phyloP scores from a whole-genome alignment of 805 yeast species.

The Candida caryicola region DNA sequence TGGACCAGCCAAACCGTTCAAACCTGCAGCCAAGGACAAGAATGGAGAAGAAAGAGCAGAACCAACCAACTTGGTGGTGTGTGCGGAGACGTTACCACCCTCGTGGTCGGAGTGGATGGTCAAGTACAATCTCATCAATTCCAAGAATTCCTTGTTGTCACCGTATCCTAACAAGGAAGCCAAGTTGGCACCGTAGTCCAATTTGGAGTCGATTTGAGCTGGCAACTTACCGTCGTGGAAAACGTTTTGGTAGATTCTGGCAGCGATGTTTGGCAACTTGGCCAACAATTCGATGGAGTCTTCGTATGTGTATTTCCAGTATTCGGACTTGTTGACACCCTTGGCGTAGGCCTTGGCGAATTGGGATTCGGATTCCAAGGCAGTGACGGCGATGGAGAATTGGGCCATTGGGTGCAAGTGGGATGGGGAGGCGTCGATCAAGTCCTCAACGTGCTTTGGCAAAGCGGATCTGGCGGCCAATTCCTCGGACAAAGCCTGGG shows the following conservation, averaged over 20 bases:
- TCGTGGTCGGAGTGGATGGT: constrained; percentile 80
- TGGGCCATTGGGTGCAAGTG: constrained; percentile 84
- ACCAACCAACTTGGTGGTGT: constrained; percentile 79
- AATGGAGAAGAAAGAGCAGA: constrained; percentile 76
- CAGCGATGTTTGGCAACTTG: constrained; percentile 70
- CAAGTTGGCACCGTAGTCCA: constrained; percentile 74
- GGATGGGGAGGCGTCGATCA: constrained; percentile 62
- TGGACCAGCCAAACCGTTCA: constrained; percentile 84
- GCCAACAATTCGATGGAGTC: constrained; percentile 70
- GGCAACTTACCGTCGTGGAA: constrained; percentile 59
- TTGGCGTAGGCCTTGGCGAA: constrained; percentile 71
- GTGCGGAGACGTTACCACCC: constrained; percentile 84
- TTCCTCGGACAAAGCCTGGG: constrained; percentile 53
- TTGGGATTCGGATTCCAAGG: constrained; percentile 66
- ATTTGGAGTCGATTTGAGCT: constrained; percentile 43
- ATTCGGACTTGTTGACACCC: constrained; percentile 65
- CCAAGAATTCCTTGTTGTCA: constrained; percentile 57
- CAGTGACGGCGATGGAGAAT: constrained; percentile 69
- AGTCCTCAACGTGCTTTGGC: constrained; percentile 60
- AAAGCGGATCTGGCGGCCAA: constrained; percentile 63
- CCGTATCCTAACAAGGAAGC: constrained; percentile 62
- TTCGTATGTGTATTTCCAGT: constrained; percentile 75
- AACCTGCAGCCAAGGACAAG: constrained; percentile 73
- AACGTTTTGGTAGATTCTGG: constrained; percentile 67
- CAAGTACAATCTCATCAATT: constrained; percentile 68